phyloP scores from a whole-genome alignment of 306 rosid species.

The Bauhinia variegata region DNA sequence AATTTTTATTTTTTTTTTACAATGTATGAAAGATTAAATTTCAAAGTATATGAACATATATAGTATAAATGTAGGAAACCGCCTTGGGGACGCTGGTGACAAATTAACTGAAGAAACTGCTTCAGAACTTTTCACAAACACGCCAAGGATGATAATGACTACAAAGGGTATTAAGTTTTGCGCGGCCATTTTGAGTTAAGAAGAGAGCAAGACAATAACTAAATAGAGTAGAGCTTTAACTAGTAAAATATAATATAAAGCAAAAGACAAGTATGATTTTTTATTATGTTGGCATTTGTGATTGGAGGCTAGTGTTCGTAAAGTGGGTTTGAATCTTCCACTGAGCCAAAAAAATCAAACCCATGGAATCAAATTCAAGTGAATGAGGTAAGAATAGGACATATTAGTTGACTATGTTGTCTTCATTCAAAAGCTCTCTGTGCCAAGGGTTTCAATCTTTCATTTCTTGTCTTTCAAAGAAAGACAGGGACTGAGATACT shows the following conservation, averaged over 20 bases:
- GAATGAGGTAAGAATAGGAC: background rate
- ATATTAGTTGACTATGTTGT: too few species aligned
- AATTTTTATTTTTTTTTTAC: too few species aligned
- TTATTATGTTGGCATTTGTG: background rate
- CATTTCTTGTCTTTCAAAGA: too few species aligned
- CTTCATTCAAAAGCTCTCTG: too few species aligned
- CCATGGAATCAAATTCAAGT: conserved; percentile 31
- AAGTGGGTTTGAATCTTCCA: conserved; percentile 9
- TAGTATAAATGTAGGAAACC: too few species aligned
- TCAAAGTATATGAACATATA: too few species aligned
- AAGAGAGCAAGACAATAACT: background rate
- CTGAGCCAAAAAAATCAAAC: too few species aligned
- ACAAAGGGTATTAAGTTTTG: conserved; percentile 19
- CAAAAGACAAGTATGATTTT: background rate
- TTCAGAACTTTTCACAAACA: background rate
- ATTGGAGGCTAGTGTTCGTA: conserved; percentile 26
- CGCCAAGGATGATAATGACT: conserved; percentile 27
- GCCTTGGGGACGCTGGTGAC: too few species aligned
- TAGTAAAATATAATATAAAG: too few species aligned
- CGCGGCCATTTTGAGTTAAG: conserved; percentile 5
- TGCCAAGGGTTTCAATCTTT: too few species aligned
- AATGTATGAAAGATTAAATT: too few species aligned
- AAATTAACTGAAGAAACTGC: background rate
- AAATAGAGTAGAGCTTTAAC: background rate
- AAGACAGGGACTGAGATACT: too few species aligned